Evolutionary conservation across 2,329 filamentous ascomycete species (phyloP), one percentile per base, ranked within the genome.

Genomic region (Ophiostoma novo-ulmi): DNA sequence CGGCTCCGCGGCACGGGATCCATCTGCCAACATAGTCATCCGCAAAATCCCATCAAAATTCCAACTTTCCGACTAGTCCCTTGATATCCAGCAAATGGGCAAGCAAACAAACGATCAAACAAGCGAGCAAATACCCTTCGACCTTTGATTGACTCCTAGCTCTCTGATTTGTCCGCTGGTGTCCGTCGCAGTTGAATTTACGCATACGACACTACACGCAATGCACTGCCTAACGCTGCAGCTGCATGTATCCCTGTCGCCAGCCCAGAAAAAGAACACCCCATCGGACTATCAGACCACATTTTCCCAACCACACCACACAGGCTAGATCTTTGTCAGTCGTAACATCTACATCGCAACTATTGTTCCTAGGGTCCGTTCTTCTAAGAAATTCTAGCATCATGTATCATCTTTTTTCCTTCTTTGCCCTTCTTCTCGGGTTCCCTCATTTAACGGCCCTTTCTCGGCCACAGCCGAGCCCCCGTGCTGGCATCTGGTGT

Each of bases 241-340:
- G 52, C 20, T 55, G 26, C 55, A 31, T 14, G 58, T 5, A 65
- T 65, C 63, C 63, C 63, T 65, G 63, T 39, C 63, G 63, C 63
- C 26, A 64, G 35, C 35, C 61, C 35, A 64, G 58, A 63, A 38
- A 65, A 64, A 26, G 38, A 61, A 65, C 63, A 65, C 63, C 48
- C 69, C 55, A 72, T 72, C 72, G 67, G 63, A 68, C 69, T 69
- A 72, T 73, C 72, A 73, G 72, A 71, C 70, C 72, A 73, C 72
- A 52, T 71, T 72, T 64, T 70, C 7, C 20, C 20, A 55, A 70
- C 65, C 72, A 73, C 70, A 71, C 70, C 70, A 72, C 68, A 55
- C 48, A 68, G 41, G 58, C 67, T 35, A 61, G 44, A 36, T 48
- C 70, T n/a, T 48, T 58, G 52, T 58, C 17, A 7, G 44, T n/a